Evolutionary conservation across 208 protist species (phyloP).

Genomic region (Herpetomonas samuelpessoai): DNA sequence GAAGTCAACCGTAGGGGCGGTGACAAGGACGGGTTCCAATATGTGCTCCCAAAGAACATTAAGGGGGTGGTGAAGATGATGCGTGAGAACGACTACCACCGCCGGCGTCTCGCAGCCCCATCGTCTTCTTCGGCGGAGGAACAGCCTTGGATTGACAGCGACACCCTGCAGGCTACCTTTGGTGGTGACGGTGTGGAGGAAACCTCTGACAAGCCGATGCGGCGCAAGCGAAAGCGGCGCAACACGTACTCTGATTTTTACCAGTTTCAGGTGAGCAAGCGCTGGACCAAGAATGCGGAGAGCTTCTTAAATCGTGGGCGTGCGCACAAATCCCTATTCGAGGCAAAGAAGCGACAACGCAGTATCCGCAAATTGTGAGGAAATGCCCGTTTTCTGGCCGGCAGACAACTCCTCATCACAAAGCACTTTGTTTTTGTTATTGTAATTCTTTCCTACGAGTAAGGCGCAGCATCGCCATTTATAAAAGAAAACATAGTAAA

Average conservation of each 20-base stretch:
- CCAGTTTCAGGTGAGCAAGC: constrained; percentile 86
- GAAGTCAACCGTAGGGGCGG: constrained; percentile 79
- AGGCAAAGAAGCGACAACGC: constrained; percentile 79
- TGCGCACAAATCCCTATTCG: constrained; percentile 77
- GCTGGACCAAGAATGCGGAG: constrained; percentile 86
- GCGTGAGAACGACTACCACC: constrained; percentile 27
- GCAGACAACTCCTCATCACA: too few relatives aligned
- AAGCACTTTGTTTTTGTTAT: too few relatives aligned
- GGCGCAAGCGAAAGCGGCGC: constrained; percentile 34
- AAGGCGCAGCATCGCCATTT: too few relatives aligned
- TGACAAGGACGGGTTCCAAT: constrained; percentile 86
- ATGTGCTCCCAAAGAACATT: constrained; percentile 76
- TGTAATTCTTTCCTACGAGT: too few relatives aligned
- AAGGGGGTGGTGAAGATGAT: constrained; percentile 74
- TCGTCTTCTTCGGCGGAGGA: not conserved
- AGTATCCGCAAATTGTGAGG: constrained; percentile 77
- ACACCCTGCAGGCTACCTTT: constrained; percentile 64
- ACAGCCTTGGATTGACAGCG: constrained; percentile 28
- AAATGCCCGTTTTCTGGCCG: not conserved
- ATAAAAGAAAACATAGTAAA: too few relatives aligned
- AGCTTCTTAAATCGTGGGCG: constrained; percentile 78
- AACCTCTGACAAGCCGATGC: constrained; percentile 59
- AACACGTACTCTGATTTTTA: constrained; percentile 79
- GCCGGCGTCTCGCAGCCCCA: constrained; percentile 17
- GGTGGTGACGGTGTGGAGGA: constrained; percentile 54